Conservation (phyloP, 805 yeast genomes). For the Saturnispora hagleri region DNA sequence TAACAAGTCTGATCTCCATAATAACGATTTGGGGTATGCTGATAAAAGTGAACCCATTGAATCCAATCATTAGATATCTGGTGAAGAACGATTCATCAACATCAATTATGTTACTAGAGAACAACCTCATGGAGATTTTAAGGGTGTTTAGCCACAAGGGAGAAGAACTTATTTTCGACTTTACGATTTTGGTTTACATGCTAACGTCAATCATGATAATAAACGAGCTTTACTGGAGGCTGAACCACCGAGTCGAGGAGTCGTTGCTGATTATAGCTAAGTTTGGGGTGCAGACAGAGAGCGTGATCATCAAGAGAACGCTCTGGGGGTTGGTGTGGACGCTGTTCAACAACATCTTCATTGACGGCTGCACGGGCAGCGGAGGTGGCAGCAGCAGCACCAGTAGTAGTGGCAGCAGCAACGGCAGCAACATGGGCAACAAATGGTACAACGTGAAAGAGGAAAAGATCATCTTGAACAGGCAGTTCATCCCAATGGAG, state of each 20-base stretch:
- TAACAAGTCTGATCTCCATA: background rate
- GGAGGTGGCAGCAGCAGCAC: background rate
- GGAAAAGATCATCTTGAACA: constrained; percentile 9
- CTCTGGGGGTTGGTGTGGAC: constrained; percentile 4
- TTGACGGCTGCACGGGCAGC: background rate
- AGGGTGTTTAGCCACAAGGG: background rate
- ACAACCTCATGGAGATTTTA: background rate
- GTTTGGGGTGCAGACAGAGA: constrained; percentile 38
- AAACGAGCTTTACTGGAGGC: constrained; percentile 17
- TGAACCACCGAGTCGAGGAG: constrained; percentile 33
- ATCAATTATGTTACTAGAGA: background rate
- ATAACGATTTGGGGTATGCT: constrained; percentile 3
- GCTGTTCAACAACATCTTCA: background rate
- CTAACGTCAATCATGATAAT: constrained; percentile 10
- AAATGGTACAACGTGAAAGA: background rate
- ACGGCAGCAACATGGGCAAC: background rate
- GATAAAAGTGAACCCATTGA: constrained; percentile 5
- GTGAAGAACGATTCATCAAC: background rate
- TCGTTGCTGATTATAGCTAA: constrained; percentile 37
- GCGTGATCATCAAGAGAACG: constrained; percentile 23
- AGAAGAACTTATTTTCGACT: background rate
- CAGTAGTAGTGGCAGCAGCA: background rate
- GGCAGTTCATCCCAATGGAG: constrained; percentile 46
- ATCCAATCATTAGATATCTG: background rate
- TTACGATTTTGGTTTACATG: background rate